Conservation (phyloP, 108 stramenopile species). For the Heterococcus sp. region DNA sequence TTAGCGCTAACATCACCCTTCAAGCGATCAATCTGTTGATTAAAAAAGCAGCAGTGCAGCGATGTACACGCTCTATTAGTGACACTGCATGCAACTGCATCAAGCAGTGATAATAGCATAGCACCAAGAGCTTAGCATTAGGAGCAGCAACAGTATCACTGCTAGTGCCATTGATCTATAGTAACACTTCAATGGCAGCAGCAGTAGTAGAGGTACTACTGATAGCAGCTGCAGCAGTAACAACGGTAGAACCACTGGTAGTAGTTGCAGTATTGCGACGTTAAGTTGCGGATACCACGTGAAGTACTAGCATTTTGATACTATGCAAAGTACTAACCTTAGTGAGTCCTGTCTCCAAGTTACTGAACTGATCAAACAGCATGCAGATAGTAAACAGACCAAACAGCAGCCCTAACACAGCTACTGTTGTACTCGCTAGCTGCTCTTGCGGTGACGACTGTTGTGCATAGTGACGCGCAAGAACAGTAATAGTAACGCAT, state of each 20-base stretch:
- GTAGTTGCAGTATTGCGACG: too few relatives aligned
- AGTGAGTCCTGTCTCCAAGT: neutral
- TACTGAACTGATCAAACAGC: constrained; percentile 85
- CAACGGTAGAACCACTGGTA: neutral
- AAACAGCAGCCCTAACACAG: constrained; percentile 63
- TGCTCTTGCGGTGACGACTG: constrained; percentile 4
- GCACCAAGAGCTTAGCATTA: too few relatives aligned
- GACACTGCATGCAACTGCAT: neutral
- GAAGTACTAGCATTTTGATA: too few relatives aligned
- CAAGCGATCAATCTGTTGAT: neutral
- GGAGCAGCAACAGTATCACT: neutral
- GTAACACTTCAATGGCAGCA: too few relatives aligned
- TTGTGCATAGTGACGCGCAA: too few relatives aligned
- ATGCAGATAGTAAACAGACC: constrained; percentile 96
- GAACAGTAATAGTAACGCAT: too few relatives aligned
- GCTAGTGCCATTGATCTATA: neutral
- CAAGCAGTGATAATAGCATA: neutral
- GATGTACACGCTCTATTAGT: neutral
- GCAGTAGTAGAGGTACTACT: too few relatives aligned
- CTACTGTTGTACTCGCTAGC: neutral
- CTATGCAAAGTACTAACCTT: neutral
- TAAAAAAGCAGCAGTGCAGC: neutral
- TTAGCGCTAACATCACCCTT: neutral
- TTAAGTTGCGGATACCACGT: too few relatives aligned
- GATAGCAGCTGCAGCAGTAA: too few relatives aligned